Evolutionary conservation across 192 early-diverging fungal genomes (phyloP).

Genomic region (Entomortierella lignicola): DNA sequence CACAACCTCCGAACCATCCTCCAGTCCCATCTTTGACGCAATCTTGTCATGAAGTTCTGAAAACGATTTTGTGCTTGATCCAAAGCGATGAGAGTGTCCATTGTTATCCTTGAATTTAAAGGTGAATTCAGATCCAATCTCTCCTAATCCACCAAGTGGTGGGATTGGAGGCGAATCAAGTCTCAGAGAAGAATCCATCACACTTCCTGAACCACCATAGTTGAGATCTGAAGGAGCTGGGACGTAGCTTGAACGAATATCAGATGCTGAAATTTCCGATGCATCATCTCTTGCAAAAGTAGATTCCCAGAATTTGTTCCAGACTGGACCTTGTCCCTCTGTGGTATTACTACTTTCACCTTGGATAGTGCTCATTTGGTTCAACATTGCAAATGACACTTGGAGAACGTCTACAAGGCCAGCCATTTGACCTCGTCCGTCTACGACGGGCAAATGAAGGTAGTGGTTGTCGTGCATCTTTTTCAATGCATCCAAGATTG

Average conservation of each 20-base stretch:
- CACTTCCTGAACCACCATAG: slow-evolving; percentile 33
- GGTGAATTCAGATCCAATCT: slow-evolving; percentile 47
- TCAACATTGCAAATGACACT: slow-evolving; percentile 81
- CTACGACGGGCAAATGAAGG: slow-evolving; percentile 80
- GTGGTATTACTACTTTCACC: slow-evolving; percentile 16
- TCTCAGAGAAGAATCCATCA: slow-evolving; percentile 24
- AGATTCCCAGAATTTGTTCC: slow-evolving; percentile 59
- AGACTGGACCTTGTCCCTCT: slow-evolving; percentile 53
- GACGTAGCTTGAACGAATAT: slow-evolving; percentile 22
- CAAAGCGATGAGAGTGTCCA: slow-evolving; percentile 77
- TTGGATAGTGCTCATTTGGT: slow-evolving; percentile 73
- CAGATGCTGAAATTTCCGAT: slow-evolving; percentile 49
- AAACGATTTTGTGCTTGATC: slow-evolving; percentile 57
- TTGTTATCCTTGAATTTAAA: slow-evolving; percentile 75
- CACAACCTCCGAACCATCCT: slow-evolving; percentile 25
- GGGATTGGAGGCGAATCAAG: slow-evolving; percentile 18
- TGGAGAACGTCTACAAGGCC: slow-evolving; percentile 85
- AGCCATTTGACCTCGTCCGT: slow-evolving; percentile 71
- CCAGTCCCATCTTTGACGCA: slow-evolving; percentile 63
- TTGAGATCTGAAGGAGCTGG: slow-evolving; percentile 34
- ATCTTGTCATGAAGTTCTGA: slow-evolving; percentile 65
- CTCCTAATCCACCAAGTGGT: slow-evolving; percentile 15
- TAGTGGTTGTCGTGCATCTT: slow-evolving; percentile 83
- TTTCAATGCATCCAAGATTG: slow-evolving; percentile 80
- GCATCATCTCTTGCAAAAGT: slow-evolving; percentile 52